phyloP scores from a whole-genome alignment of 1,139 yeast genomes.

The Taphrina populina region DNA sequence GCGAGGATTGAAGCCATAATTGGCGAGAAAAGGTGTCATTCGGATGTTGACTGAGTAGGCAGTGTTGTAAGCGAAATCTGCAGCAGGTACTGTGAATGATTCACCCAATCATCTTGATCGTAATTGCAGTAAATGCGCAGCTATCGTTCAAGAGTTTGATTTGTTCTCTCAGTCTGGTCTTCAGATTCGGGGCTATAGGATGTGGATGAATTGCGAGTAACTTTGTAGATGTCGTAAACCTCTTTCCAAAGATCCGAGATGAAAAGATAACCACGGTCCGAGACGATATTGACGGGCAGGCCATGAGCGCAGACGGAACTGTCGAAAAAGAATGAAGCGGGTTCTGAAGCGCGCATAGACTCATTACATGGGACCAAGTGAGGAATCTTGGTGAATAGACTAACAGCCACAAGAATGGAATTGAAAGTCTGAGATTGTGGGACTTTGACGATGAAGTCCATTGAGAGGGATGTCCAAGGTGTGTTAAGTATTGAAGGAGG shows the following conservation, averaged over 20 bases:
- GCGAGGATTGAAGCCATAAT: conserved; percentile 24
- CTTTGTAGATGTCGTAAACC: no score
- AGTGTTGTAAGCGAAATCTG: conserved; percentile 39
- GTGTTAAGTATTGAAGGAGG: conserved; percentile 20
- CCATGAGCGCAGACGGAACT: conserved; percentile 3
- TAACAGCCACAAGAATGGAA: conserved; percentile 22
- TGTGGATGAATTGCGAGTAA: conserved; percentile 37
- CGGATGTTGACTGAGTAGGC: conserved; percentile 1
- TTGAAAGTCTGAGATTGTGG: conserved; percentile 30
- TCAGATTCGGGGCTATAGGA: conserved; percentile 41
- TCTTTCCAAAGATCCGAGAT: conserved; percentile 16
- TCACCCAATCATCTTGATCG: conserved; percentile 38
- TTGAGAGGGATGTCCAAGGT: conserved; percentile 29
- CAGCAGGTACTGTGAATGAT: conserved; percentile 37
- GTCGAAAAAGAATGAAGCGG: conserved; percentile 1
- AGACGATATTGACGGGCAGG: conserved; percentile 9
- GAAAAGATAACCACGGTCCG: conserved; percentile 25
- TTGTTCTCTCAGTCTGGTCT: conserved; percentile 41
- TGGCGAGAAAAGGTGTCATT: conserved; percentile 9
- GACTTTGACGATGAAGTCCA: conserved; percentile 33
- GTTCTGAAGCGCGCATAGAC: neutral
- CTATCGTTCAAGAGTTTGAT: conserved; percentile 37
- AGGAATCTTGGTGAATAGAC: conserved; percentile 32
- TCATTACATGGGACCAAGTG: conserved; percentile 11
- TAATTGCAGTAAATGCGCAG: conserved; percentile 36